Evolutionary conservation across 108 stramenopile species (phyloP).

Genomic region (Ochromonas danica): DNA sequence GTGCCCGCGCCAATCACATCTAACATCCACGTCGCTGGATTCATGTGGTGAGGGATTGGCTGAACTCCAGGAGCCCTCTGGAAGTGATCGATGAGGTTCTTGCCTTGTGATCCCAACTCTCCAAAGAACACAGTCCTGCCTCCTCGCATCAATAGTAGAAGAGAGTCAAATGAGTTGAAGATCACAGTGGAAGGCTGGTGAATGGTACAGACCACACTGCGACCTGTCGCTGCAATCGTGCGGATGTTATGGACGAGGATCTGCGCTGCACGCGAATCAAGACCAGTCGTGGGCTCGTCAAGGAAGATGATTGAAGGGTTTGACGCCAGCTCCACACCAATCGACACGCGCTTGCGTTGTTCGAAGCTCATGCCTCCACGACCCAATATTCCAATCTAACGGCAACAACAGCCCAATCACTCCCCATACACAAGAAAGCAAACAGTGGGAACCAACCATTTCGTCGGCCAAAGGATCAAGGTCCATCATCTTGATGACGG

Average conservation of each 20-base stretch:
- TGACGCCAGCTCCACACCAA: constrained; percentile 71
- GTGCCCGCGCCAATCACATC: constrained; percentile 43
- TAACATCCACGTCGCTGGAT: constrained; percentile 41
- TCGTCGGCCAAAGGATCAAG: no score
- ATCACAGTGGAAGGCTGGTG: constrained; percentile 53
- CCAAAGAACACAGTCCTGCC: constrained; percentile 79
- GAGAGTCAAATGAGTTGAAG: constrained; percentile 44
- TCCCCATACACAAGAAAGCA: no score
- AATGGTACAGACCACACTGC: constrained; percentile 50
- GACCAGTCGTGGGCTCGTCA: constrained; percentile 66
- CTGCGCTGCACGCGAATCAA: no score
- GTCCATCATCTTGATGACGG: no score
- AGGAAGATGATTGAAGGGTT: constrained; percentile 66
- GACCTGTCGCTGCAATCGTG: background rate
- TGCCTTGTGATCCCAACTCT: background rate
- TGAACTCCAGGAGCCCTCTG: constrained; percentile 43
- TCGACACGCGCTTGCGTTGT: constrained; percentile 69
- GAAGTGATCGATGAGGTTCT: constrained; percentile 64
- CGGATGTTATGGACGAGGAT: no score
- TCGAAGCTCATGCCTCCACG: constrained; percentile 70
- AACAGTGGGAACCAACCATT: no score
- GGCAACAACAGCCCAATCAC: no score
- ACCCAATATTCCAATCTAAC: constrained; percentile 60
- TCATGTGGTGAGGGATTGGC: background rate
- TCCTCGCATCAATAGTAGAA: constrained; percentile 61